phyloP scores from a whole-genome alignment of 345 rosid species.

The Eucalyptus curtisii region DNA sequence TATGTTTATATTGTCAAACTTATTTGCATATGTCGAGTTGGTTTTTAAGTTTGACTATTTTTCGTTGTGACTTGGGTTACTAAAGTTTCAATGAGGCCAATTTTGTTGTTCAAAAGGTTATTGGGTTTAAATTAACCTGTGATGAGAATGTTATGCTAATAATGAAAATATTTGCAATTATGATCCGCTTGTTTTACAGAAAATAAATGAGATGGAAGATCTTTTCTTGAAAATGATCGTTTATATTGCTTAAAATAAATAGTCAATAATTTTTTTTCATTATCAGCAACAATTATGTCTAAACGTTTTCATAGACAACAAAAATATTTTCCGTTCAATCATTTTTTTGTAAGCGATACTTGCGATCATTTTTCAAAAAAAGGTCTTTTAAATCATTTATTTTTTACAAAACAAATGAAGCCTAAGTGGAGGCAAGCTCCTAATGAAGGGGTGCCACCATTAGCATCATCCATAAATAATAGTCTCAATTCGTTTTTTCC shows the following conservation, averaged over 20 bases:
- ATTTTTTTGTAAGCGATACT: not conserved
- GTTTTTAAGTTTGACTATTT: not conserved
- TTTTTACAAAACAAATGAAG: not conserved
- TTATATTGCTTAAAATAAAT: not conserved
- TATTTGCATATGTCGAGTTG: not conserved
- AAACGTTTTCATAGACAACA: not conserved
- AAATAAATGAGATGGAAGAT: not conserved
- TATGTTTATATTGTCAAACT: not conserved
- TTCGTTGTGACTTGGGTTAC: not conserved
- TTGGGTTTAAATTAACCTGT: not conserved
- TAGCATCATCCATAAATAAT: not conserved
- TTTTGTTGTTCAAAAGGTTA: not conserved
- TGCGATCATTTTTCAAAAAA: too few relatives aligned
- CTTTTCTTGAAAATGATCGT: not conserved
- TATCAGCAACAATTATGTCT: not conserved
- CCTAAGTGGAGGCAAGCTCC: not conserved
- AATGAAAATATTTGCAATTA: not conserved
- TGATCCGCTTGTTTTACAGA: fast-evolving
- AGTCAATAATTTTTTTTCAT: not conserved
- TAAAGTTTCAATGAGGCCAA: not conserved
- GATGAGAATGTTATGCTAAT: not conserved
- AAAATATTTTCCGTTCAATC: not conserved
- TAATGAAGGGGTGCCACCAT: not conserved
- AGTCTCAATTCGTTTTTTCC: not conserved
- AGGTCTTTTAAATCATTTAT: too few relatives aligned